Conservation (phyloP, 441 rosid genomes). For the Aleurites moluccanus region DNA sequence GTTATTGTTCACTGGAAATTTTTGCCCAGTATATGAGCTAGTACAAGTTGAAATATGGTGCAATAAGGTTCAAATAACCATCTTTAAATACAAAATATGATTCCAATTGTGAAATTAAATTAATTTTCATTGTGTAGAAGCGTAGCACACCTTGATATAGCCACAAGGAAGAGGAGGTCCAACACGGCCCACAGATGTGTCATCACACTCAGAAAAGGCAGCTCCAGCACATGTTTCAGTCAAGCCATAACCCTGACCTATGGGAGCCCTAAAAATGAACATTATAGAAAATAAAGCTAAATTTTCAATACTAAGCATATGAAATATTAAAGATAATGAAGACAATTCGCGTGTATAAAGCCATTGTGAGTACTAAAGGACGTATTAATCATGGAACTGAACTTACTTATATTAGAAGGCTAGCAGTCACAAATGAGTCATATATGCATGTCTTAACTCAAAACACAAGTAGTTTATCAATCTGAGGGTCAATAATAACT, state of each 20-base stretch:
- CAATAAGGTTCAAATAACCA: not conserved
- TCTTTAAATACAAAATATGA: not conserved
- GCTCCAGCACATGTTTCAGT: constrained; percentile 97
- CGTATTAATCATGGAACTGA: not conserved
- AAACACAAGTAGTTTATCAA: not conserved
- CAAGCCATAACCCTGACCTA: constrained; percentile 94
- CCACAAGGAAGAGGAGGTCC: constrained; percentile 92
- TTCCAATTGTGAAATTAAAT: constrained; percentile 17
- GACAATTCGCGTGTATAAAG: not conserved
- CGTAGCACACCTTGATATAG: constrained; percentile 68
- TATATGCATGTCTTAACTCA: not conserved
- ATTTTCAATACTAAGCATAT: constrained; percentile 2
- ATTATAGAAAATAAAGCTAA: constrained; percentile 20
- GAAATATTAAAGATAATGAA: not conserved
- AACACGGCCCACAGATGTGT: constrained; percentile 72
- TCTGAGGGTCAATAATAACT: not conserved
- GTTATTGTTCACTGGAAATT: not conserved
- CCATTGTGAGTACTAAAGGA: not conserved
- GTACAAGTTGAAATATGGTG: not conserved
- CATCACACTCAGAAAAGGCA: constrained; percentile 87
- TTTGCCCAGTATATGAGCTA: not conserved
- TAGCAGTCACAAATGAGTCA: not conserved
- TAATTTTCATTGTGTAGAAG: not conserved
- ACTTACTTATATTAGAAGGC: too few relatives aligned
- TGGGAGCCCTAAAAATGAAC: constrained; percentile 56